Evolutionary conservation across 768 basidiomycete species (phyloP), one percentile per base, ranked within the genome.

Genomic region (Scleroderma citrinum): DNA sequence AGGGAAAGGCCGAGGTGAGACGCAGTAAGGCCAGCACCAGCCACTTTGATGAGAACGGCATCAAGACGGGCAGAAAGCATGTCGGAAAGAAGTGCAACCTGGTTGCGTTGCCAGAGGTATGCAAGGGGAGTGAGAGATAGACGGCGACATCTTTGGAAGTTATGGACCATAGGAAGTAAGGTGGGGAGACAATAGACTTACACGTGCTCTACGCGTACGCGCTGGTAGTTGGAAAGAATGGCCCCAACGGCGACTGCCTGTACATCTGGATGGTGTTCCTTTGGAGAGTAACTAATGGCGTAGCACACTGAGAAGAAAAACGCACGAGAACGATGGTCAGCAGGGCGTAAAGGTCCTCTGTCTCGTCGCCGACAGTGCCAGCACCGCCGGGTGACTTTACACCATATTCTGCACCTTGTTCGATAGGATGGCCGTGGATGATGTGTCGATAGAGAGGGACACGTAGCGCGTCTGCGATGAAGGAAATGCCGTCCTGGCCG

Each of bases 121-220:
- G 83, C 81, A 40, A 99, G 72, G 5, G 92, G 78, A 0, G 84
- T 88, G 8, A 98, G 66, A 2, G 77, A 77, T 23, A 98, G 76
- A 16, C 96, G 80, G 11, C 78, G 77, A 60, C 93, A 96, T 14
- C 92, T 93, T 54, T 17, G 10, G 34, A 24, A 14, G 42, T 37
- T 42, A 30, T 41, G 53, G 49, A 52, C 42, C 14, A 55, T 32
- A 19, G 17, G 21, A 40, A 31, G 21, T 24, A 21, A 34, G 20
- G 8, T 23, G 26, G 12, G 17, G 32, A 14, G 41, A 7, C 3
- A 19, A 48, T 12, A 34, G 4, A 47, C 87, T 67, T 57, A 92
- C 91, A 98, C 94, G 76, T 99, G 94, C 69, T 99, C 96, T 12
- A 99, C 93, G 47, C 96, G 82, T 16, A 97, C 85, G 21, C 96